These are phyloP conservation scores for Herpetomonas samuelpessoai DNA, from an alignment of 208 protist species.

Conservation along the genomic window DNA sequence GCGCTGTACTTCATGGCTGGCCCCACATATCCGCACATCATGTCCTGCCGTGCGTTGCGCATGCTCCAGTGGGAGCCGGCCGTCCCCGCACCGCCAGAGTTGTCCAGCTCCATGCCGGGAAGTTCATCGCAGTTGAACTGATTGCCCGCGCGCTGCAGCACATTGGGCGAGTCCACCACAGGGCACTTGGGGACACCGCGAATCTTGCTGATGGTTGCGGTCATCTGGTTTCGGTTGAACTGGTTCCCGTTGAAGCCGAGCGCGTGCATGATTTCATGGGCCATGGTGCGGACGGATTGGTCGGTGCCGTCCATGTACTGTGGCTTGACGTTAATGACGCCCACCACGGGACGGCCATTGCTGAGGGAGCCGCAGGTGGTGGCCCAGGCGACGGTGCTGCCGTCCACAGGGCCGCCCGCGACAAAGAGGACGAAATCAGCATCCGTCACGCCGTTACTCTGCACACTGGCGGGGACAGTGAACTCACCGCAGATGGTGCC, in stretches of 20 bases:
- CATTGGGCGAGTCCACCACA: slow-evolving; percentile 16
- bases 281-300: slow-evolving; percentile 15
- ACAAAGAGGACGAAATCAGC: slow-evolving; percentile 18
- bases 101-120: slow-evolving; percentile 51
- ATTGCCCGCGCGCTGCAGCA: slow-evolving; percentile 12
- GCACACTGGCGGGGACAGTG: slow-evolving; percentile 7
- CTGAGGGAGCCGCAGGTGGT: background rate
- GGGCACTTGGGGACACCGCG: background rate
- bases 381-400: slow-evolving; percentile 14
- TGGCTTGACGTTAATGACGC: slow-evolving; percentile 18
- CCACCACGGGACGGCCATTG: slow-evolving; percentile 16
- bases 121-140: slow-evolving; percentile 55
- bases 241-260: slow-evolving; percentile 20
- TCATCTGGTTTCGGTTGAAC: slow-evolving; percentile 4
- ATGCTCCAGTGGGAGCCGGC: slow-evolving; percentile 68
- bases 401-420: slow-evolving; percentile 4
- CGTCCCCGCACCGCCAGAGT: slow-evolving; percentile 37
- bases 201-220: background rate
- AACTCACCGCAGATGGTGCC: slow-evolving; percentile 7
- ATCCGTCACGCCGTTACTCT: background rate
- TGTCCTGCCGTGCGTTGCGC: slow-evolving; percentile 51
- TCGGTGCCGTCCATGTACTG: slow-evolving; percentile 1
- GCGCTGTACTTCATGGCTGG: slow-evolving; percentile 28
- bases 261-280: slow-evolving; percentile 37
- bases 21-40: slow-evolving; percentile 44